A percentile compares a stretch with the other conserved stretches of the same genome.
Conservation (phyloP, 176 grass and related monocot genomes). For the Oryza longistaminata region DNA sequence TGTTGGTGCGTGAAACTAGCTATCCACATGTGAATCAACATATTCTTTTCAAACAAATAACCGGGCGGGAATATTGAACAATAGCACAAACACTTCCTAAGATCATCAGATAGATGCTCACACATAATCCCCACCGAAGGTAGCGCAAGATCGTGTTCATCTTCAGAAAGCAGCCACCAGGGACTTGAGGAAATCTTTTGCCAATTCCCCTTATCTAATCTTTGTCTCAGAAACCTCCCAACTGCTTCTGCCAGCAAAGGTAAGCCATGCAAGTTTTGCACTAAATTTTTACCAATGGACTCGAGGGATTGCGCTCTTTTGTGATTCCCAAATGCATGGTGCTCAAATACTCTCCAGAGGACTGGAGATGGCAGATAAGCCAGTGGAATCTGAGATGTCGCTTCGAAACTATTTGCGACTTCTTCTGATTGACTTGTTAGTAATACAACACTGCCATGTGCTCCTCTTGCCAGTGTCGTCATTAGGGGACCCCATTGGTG, state of each 20-base stretch:
- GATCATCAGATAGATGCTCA: constrained; percentile 37
- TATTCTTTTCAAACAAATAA: constrained; percentile 45
- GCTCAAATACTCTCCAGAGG: background rate
- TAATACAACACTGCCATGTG: too few species aligned
- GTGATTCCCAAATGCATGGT: constrained; percentile 41
- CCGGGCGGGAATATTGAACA: constrained; percentile 48
- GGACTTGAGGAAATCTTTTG: constrained; percentile 29
- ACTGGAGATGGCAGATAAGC: background rate
- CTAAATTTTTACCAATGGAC: constrained; percentile 36
- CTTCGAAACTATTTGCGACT: background rate
- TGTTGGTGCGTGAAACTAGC: constrained; percentile 41
- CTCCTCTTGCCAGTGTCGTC: background rate
- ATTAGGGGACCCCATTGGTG: too few species aligned
- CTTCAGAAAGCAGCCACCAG: constrained; percentile 43
- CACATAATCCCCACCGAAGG: constrained; percentile 34
- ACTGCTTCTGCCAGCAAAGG: constrained; percentile 37
- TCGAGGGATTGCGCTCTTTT: background rate
- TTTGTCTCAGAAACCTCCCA: constrained; percentile 25
- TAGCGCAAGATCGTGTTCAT: constrained; percentile 7
- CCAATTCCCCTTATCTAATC: constrained; percentile 28
- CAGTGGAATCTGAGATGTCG: constrained; percentile 13
- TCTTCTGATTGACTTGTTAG: constrained; percentile 3
- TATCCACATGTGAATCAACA: constrained; percentile 58
- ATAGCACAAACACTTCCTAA: constrained; percentile 45
- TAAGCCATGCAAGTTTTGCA: constrained; percentile 31